A percentile compares a stretch with the other conserved stretches of the same genome.
Evolutionary conservation across 192 early-diverging fungal species (phyloP).

Genomic region (Chytriomyces sp.): DNA sequence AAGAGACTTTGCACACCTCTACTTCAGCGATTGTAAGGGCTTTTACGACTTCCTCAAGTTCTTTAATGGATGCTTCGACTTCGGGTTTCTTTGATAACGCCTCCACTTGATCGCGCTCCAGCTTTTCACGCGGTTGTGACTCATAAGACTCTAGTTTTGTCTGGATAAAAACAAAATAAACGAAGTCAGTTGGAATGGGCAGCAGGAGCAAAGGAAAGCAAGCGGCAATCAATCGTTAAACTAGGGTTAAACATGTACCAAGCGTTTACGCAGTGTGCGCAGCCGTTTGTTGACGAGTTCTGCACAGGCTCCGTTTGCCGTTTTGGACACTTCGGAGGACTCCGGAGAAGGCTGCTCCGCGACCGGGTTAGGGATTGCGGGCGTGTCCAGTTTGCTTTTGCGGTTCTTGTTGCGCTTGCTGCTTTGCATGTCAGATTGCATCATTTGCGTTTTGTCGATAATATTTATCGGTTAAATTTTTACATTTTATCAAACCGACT

Average conservation of each 20-base stretch:
- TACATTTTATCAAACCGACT: no score
- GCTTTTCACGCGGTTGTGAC: conserved; percentile 21
- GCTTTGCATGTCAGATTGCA: no score
- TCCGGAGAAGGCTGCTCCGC: no score
- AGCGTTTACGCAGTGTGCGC: conserved; percentile 42
- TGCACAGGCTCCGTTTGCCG: conserved; percentile 30
- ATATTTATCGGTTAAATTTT: no score
- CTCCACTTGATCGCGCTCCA: conserved; percentile 58
- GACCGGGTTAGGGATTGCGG: no score
- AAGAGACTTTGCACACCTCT: conserved; percentile 36
- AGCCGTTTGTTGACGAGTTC: conserved; percentile 47
- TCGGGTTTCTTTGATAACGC: conserved; percentile 51
- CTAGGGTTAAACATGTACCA: conserved; percentile 21
- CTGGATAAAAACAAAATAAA: conserved; percentile 21
- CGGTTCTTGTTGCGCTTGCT: no score
- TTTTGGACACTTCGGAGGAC: not conserved
- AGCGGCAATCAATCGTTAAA: not conserved
- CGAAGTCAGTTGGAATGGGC: not conserved
- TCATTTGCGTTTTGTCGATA: no score
- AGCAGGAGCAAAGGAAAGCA: not conserved
- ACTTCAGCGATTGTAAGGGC: conserved; percentile 38
- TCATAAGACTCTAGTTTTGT: conserved; percentile 56
- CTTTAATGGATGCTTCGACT: conserved; percentile 45
- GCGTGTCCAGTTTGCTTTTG: no score
- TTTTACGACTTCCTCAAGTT: conserved; percentile 55